phyloP scores from a whole-genome alignment of 257 asterid genomes.

The Solanum peruvianum region DNA sequence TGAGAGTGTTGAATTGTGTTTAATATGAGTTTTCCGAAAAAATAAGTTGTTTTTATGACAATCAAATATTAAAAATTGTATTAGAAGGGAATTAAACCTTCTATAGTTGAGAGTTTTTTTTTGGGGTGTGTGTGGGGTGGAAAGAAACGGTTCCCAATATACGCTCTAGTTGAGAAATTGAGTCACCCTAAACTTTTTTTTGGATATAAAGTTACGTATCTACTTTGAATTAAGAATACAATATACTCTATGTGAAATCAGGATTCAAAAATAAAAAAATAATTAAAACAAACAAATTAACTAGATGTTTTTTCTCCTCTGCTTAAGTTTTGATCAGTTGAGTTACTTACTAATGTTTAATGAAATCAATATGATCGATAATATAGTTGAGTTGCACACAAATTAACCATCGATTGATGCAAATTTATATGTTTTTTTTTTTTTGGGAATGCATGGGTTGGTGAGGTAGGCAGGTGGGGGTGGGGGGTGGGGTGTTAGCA shows the following conservation, averaged over 20 bases:
- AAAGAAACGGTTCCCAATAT: too few species aligned
- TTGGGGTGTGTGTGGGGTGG: too few species aligned
- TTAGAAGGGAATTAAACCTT: neutral
- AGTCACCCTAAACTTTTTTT: too few species aligned
- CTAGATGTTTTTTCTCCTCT: too few species aligned
- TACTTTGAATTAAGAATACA: neutral
- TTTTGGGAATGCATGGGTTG: neutral
- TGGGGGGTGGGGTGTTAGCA: neutral
- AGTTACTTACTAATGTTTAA: neutral
- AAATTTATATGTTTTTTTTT: neutral
- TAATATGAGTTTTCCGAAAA: neutral
- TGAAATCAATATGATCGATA: neutral
- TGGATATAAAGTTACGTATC: too few species aligned
- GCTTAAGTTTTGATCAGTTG: neutral
- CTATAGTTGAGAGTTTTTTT: neutral
- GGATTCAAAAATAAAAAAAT: neutral
- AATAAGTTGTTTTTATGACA: too few species aligned
- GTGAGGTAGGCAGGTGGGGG: neutral
- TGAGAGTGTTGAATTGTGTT: neutral
- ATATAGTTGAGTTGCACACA: neutral
- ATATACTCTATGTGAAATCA: neutral
- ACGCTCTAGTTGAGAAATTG: neutral
- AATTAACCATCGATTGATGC: neutral
- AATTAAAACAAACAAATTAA: neutral
- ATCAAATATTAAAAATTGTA: neutral